Percentiles rank a stretch among this genome's conserved stretches.
Evolutionary conservation across 768 basidiomycete genomes (phyloP).

Genomic region (Sporobolomyces roseus): DNA sequence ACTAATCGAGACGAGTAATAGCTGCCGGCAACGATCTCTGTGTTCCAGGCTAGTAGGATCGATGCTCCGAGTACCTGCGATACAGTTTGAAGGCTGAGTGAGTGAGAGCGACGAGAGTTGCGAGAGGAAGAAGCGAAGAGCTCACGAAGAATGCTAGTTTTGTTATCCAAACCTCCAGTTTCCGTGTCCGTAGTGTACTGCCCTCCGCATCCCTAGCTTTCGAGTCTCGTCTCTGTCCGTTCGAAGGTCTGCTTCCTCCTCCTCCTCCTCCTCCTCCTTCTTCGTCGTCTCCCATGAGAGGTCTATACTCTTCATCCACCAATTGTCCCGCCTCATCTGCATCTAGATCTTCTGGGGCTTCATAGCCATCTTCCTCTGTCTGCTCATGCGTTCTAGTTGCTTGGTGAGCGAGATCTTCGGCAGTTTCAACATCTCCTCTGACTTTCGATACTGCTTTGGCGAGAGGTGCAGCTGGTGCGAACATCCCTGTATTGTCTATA

Average conservation of each 20-base stretch:
- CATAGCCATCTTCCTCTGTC: background rate
- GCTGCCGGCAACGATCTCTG: slow-evolving; percentile 34
- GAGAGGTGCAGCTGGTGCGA: slow-evolving; percentile 19
- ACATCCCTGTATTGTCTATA: slow-evolving; percentile 4
- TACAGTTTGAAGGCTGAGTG: too few relatives aligned
- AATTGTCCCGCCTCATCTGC: slow-evolving; percentile 22
- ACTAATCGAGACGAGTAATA: slow-evolving; percentile 33
- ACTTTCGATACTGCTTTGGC: slow-evolving; percentile 1
- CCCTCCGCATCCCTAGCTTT: background rate
- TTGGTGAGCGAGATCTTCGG: slow-evolving; percentile 5
- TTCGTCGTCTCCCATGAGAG: slow-evolving; percentile 30
- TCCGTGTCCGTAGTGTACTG: slow-evolving; percentile 13
- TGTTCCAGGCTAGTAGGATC: slow-evolving; percentile 43
- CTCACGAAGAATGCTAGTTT: slow-evolving; percentile 33
- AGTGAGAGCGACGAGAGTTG: background rate
- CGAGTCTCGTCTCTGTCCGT: background rate
- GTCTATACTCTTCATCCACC: slow-evolving; percentile 36
- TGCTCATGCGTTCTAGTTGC: background rate
- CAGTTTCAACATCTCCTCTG: slow-evolving; percentile 11
- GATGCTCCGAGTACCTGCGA: slow-evolving; percentile 35
- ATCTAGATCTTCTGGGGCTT: slow-evolving; percentile 24
- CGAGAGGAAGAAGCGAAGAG: background rate
- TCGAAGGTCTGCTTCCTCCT: background rate
- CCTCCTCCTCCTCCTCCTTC: background rate
- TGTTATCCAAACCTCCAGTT: slow-evolving; percentile 28